phyloP scores from a whole-genome alignment of 1,139 yeast genomes.

The Diutina mesorugosa region DNA sequence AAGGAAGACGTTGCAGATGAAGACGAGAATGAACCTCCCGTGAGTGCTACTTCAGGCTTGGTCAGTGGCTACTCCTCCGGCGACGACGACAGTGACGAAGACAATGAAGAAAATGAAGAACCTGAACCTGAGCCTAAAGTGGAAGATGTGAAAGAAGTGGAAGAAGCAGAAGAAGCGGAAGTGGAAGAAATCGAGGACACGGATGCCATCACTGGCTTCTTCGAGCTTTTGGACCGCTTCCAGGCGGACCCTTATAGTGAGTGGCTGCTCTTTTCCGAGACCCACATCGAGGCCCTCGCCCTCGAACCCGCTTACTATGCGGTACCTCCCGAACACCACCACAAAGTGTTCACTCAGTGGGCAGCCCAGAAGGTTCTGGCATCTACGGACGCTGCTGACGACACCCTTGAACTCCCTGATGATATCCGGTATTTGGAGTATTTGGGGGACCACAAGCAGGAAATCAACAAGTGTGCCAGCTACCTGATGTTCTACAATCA shows the following conservation, averaged over 20 bases:
- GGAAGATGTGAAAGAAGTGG: neutral
- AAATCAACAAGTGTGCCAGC: neutral
- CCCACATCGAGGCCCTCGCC: slow-evolving; percentile 16
- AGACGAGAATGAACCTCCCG: neutral
- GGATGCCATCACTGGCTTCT: slow-evolving; percentile 8
- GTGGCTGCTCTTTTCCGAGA: slow-evolving; percentile 29
- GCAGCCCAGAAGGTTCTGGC: neutral
- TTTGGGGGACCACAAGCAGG: neutral
- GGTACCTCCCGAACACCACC: slow-evolving; percentile 12
- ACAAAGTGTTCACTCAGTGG: slow-evolving; percentile 21
- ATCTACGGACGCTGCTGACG: neutral
- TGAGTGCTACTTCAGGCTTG: neutral
- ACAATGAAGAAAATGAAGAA: neutral
- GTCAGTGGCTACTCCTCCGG: slow-evolving; percentile 2
- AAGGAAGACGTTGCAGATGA: neutral
- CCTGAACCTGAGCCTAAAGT: too few relatives aligned
- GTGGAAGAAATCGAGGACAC: slow-evolving; percentile 3
- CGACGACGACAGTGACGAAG: slow-evolving; percentile 1
- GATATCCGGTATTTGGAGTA: neutral
- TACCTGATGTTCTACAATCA: neutral
- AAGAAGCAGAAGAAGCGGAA: neutral
- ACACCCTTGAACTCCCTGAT: neutral
- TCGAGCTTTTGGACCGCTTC: slow-evolving; percentile 13
- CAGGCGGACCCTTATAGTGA: slow-evolving; percentile 7
- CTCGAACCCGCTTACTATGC: slow-evolving; percentile 19